Evolutionary conservation across 345 rosid genomes (phyloP).

Genomic region (rapeseed (Brassica napus)): DNA sequence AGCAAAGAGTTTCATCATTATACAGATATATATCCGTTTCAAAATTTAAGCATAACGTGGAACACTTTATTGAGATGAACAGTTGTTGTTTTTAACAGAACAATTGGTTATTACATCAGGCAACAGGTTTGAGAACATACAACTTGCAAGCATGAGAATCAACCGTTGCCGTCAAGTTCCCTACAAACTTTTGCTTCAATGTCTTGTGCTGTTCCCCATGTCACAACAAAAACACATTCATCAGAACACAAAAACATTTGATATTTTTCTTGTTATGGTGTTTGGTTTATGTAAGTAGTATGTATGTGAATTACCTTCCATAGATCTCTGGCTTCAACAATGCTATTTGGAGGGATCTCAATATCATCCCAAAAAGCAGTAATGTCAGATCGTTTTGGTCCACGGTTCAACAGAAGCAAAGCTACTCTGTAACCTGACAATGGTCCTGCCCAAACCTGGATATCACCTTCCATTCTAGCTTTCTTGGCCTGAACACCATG

Average conservation of each 20-base stretch:
- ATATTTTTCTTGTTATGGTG: not conserved
- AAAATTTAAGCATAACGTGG: not conserved
- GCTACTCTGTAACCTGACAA: slow-evolving; percentile 58
- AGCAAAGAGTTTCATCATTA: not conserved
- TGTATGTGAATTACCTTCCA: slow-evolving; percentile 58
- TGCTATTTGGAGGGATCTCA: slow-evolving; percentile 48
- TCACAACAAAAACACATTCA: slow-evolving; percentile 25
- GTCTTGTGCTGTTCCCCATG: slow-evolving; percentile 70
- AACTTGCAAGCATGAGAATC: slow-evolving; percentile 67
- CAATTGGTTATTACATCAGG: slow-evolving; percentile 35
- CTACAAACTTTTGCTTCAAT: slow-evolving; percentile 50
- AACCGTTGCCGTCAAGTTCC: slow-evolving; percentile 59
- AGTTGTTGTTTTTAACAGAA: slow-evolving; percentile 30
- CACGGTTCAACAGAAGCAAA: slow-evolving; percentile 61
- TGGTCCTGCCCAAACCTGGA: slow-evolving; percentile 83
- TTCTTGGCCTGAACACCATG: slow-evolving; percentile 83
- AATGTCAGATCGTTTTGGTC: slow-evolving; percentile 38
- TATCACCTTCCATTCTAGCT: slow-evolving; percentile 62
- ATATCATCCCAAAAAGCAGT: slow-evolving; percentile 81
- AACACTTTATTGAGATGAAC: not conserved
- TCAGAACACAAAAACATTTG: not conserved
- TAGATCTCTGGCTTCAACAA: slow-evolving; percentile 65
- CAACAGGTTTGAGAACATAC: slow-evolving; percentile 75
- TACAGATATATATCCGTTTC: not conserved
- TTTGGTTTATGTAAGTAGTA: not conserved